Base-by-base conservation (phyloP, 176 grass and related monocot genomes). In the Paspalum notatum region DNA sequence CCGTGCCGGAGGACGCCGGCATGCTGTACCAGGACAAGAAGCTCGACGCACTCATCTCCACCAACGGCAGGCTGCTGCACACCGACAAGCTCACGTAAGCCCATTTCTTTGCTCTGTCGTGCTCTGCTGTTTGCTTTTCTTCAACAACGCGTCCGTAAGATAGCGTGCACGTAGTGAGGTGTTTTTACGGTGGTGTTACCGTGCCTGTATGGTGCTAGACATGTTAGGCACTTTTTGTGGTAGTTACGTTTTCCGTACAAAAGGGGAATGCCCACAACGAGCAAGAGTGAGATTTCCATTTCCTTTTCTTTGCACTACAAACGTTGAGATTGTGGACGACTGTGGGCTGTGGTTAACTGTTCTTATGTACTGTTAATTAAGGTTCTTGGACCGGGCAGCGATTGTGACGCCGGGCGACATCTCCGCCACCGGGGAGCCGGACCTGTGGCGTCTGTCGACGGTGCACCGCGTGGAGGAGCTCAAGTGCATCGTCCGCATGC, bases 401-500 rank as follows among this genome's bases (percentile, higher is more conserved):
- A 84, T 89, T 0, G 83, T 84, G 57, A 77, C 47, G 41, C 42
- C 85, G 16, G 88, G 77, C 4, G 91, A 97, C 83, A 73, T 82
- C 13, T 7, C 75, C 0, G 14, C 10, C 27, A 66, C 87, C 38
- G 86, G 90, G 37, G 0, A 58, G 54, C 88, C 82, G 41, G 41
- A 88, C 54, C 86, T 82, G 25, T 97, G 91, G 91, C 71, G 86
- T 0, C 53, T 97, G 20, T 83, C 90, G 18, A 93, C 93, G 13
- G 91, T 91, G 39, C 93, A 93, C 86, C 91, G 93, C 21, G 83
- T 93, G n/a, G 93, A 97, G 82, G 93, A 97, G 84, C 77, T 97
- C 67, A 97, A 97, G 78, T 93, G 88, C 21, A 76, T 97, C 74
- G 50, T 97, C 27, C 85, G 93, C 6, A 14, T 93, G 83, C 86